Evolutionary conservation across 2,329 filamentous ascomycete species (phyloP).

Genomic region (Calonectria ilicicola): DNA sequence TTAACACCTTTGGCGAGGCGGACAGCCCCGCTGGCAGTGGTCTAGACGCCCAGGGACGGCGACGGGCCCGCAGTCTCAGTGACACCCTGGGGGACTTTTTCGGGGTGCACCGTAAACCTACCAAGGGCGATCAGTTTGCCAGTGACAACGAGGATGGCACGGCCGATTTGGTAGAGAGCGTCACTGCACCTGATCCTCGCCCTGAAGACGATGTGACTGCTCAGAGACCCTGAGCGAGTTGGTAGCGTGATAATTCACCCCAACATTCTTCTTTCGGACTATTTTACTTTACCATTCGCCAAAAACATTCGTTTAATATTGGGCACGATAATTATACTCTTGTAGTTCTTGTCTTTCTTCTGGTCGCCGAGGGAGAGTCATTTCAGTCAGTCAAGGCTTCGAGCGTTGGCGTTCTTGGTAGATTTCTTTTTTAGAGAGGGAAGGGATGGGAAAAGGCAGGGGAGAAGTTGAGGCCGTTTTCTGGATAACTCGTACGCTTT

Average conservation of each 20-base stretch:
- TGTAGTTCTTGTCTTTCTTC: conserved; percentile 28
- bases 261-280: conserved; percentile 18
- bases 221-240: conserved; percentile 14
- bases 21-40: conserved; percentile 24
- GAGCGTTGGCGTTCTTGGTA: conserved; percentile 45
- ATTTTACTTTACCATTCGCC: conserved; percentile 29
- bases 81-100: conserved; percentile 57
- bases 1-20: conserved; percentile 34
- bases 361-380: conserved; percentile 35
- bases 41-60: conserved; percentile 37
- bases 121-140: conserved; percentile 36
- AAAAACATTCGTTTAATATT: conserved; percentile 27
- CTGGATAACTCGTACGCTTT: not conserved
- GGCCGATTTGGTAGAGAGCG: conserved; percentile 3
- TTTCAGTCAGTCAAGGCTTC: conserved; percentile 37
- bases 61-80: conserved; percentile 54
- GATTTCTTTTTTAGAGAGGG: conserved; percentile 27
- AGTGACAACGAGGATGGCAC: conserved; percentile 37
- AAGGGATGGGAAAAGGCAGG: not conserved
- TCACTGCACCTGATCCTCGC: conserved; percentile 6
- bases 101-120: conserved; percentile 48
- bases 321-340: not conserved
- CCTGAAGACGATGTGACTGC: conserved; percentile 8
- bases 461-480: not conserved
- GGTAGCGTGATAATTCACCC: conserved; percentile 18